Base-by-base conservation (phyloP, 768 basidiomycete species). In the Jaapia argillacea region DNA sequence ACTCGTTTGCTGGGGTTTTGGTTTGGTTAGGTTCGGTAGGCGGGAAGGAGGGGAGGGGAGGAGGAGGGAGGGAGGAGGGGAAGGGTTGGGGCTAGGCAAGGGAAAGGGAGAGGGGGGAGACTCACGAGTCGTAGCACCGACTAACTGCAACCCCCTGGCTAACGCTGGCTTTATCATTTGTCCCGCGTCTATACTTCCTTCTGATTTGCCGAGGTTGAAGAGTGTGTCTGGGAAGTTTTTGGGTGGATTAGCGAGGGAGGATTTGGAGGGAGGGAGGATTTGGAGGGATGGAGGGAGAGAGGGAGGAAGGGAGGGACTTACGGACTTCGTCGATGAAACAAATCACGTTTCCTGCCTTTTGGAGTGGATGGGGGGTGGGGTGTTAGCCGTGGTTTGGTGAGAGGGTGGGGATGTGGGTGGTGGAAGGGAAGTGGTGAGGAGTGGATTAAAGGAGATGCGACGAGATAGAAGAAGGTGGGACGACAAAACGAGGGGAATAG, bases 281-380 rank as follows among this genome's bases (percentile, higher is more conserved):
- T 20, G 18, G 10, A 38, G 10, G 6, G 3, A 24, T n/a, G 10
- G 24, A 13, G 7, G 2, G 27, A 37, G 14, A 40, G 35, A 40
- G 5, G 3, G n/a, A 27, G 10, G 23, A 27, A 21, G 23, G 18
- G 10, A 12, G 25, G 28, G 45, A 79, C 85, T 64, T 53, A 87
- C 85, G 91, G 42, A 94, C 80, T 77, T 94, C 90, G 52, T 93
- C 91, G 42, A 94, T 92, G 63, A 94, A 94, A 55, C 86, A 90
- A 27, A 93, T 93, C 5, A 90, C 80, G 36, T 83, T 78, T 16
- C 85, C 81, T 3, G 74, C 71, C 77, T 78, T 40, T 16, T 48
- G 25, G 28, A 10, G 5, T 40, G 20, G 20, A 43, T 21, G 14
- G 36, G 45, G 49, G 41, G 44, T 50, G 41, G 58, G 31, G 31